phyloP scores from a whole-genome alignment of 495 filamentous ascomycete genomes.

The Massariosphaeria phaeospora region DNA sequence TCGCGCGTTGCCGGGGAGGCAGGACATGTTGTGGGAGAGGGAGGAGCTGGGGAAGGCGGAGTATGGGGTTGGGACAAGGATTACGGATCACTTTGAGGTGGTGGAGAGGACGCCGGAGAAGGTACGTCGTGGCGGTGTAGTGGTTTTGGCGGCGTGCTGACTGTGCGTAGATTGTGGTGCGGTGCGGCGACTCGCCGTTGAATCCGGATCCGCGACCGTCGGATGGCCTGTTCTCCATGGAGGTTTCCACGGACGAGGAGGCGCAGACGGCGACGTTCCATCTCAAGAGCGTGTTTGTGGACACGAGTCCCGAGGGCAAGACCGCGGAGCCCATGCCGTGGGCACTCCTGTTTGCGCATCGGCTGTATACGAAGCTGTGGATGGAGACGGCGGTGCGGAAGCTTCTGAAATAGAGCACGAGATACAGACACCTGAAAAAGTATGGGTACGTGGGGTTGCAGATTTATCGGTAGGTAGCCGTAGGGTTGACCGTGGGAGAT shows the following conservation, averaged over 20 bases:
- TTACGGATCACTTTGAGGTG: conserved; percentile 36
- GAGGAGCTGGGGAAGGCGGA: conserved; percentile 16
- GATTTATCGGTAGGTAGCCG: too few relatives aligned
- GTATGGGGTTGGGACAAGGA: conserved; percentile 30
- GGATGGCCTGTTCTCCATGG: conserved; percentile 32
- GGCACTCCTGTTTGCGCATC: conserved; percentile 24
- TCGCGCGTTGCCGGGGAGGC: conserved; percentile 20
- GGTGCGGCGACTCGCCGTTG: conserved; percentile 29
- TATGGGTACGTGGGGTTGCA: too few relatives aligned
- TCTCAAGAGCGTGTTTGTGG: conserved; percentile 33
- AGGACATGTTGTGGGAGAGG: conserved; percentile 27
- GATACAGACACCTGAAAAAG: too few relatives aligned
- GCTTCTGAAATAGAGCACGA: conserved; percentile 18
- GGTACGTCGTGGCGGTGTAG: too few relatives aligned
- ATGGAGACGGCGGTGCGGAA: conserved; percentile 33
- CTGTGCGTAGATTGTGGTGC: conserved; percentile 23
- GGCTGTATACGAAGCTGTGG: conserved; percentile 32
- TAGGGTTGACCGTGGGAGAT: too few relatives aligned
- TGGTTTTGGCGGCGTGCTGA: too few relatives aligned
- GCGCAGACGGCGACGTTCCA: conserved; percentile 29
- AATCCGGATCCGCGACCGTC: conserved; percentile 12
- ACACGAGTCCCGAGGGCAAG: conserved; percentile 27
- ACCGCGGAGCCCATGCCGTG: conserved; percentile 18
- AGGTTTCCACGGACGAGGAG: conserved; percentile 30
- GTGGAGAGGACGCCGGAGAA: conserved; percentile 27